Base-by-base conservation (phyloP, 2,329 filamentous ascomycete species). In the Rutstroemia sp. region DNA sequence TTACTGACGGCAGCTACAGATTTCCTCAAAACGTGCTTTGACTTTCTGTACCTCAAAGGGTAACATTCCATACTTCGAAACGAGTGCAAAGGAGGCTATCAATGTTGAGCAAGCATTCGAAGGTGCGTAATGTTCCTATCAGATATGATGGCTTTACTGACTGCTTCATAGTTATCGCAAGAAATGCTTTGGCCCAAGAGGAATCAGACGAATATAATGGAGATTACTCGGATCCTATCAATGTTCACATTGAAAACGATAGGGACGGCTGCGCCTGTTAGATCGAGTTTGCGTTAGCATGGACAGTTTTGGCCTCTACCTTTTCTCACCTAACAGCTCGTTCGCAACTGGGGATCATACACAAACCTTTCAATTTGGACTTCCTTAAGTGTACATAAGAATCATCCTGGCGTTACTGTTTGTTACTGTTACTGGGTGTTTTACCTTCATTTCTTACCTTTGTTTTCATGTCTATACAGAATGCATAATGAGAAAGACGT, bases 31-130 rank as follows among this genome's bases (percentile, higher is more conserved):
- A 81, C 83, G 94, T 61, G 94, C 94, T 58, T 92, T 92, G 83
- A 92, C 92, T 14, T 99, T 96, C 73, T 99, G 94, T 74, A 91
- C 96, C 73, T 95, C 90, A 57, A 96, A 97, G 75, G 92, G 92
- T 48, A 90, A 90, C 58, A 96, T 99, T 63, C 94, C 94, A 17
- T 99, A 99, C 75, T 99, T 99, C 69, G 94, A 99, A 82, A 99
- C 94, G 17, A 96, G 92, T 74, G 94, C 94, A 59, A 99, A 99
- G 78, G 94, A 99, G 73, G 94, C 92, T 59, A 88, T 96, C 75
- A 99, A 99, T 70, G 94, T 99, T 45, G 94, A 99, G 74, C 91
- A 89, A 70, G 86, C 86, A 47, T 89, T 89, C 64, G 80, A 83
- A 70, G 79, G 80, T 82, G 69, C 25, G 39, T 14, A 39, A 52